Conservation (phyloP, 2,329 filamentous ascomycete genomes). For the Bipolaris victoriae region DNA sequence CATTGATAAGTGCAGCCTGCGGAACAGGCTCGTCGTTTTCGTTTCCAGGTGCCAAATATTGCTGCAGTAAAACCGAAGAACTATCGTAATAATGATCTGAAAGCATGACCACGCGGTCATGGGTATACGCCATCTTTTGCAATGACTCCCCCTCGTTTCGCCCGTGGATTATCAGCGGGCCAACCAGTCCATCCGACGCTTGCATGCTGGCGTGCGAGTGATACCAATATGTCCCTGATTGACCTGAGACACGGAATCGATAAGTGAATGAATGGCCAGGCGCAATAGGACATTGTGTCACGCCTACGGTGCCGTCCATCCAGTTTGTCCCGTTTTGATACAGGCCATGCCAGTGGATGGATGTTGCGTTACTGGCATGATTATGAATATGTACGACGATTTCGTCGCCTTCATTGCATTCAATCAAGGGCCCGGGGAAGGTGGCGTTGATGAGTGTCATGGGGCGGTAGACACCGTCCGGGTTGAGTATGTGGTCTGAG, state of each 20-base stretch:
- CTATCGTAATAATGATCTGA: constrained; percentile 72
- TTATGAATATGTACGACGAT: constrained; percentile 67
- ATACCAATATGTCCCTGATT: constrained; percentile 44
- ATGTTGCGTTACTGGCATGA: constrained; percentile 62
- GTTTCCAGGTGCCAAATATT: constrained; percentile 59
- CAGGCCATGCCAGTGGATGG: constrained; percentile 68
- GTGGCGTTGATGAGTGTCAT: constrained; percentile 52
- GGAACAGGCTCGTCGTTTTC: constrained; percentile 64
- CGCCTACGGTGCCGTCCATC: constrained; percentile 63
- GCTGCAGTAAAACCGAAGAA: constrained; percentile 55
- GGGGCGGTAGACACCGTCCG: constrained; percentile 57
- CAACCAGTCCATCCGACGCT: constrained; percentile 52
- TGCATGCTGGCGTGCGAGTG: constrained; percentile 51
- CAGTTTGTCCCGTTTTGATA: constrained; percentile 55
- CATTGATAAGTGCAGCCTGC: constrained; percentile 54
- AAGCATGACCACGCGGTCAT: constrained; percentile 67
- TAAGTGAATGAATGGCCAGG: constrained; percentile 51
- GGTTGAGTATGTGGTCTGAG: constrained; percentile 63
- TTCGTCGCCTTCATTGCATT: constrained; percentile 66
- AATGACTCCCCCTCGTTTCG: constrained; percentile 46
- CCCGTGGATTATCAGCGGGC: constrained; percentile 49
- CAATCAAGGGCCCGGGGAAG: constrained; percentile 50
- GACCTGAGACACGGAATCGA: constrained; percentile 45
- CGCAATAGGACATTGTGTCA: constrained; percentile 62
- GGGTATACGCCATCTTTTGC: constrained; percentile 52